These are phyloP conservation scores for Alternaria tenuissima DNA, from an alignment of 2,329 filamentous ascomycete species.

Conservation along the genomic window DNA sequence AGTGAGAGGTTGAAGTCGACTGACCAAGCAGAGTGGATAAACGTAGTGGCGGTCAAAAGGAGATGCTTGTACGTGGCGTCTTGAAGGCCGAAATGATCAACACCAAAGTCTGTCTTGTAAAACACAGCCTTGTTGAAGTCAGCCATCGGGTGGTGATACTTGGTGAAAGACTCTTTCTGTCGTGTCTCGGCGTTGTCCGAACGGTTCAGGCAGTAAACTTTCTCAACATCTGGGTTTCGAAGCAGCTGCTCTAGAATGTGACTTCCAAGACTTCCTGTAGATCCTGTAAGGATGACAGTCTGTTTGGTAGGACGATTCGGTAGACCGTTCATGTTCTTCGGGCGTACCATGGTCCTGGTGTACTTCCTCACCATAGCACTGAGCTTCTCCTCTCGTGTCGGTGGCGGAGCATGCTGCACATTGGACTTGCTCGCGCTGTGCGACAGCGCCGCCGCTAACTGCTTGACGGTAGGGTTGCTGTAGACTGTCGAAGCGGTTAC, in stretches of 20 bases:
- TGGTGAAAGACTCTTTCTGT: constrained; percentile 14
- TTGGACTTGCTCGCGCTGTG: background rate
- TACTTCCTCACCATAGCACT: constrained; percentile 6
- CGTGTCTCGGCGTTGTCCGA: constrained; percentile 21
- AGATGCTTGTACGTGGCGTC: constrained; percentile 24
- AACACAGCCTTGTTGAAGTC: constrained; percentile 9
- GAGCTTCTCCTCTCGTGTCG: constrained; percentile 2
- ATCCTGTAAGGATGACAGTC: constrained; percentile 32
- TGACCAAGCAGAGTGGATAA: constrained; percentile 63
- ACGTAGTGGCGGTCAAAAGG: constrained; percentile 42
- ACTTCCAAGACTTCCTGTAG: constrained; percentile 35
- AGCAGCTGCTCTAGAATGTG: constrained; percentile 34
- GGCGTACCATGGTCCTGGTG: background rate
- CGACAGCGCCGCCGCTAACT: background rate
- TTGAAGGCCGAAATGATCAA: constrained; percentile 51
- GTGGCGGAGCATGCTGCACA: background rate
- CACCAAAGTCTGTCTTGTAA: constrained; percentile 7
- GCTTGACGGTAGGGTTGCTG: background rate
- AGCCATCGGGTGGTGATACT: constrained; percentile 10
- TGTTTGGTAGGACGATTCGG: background rate
- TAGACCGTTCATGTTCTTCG: background rate
- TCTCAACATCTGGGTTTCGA: constrained; percentile 17
- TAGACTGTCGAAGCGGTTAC: constrained; percentile 6
- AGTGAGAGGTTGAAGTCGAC: constrained; percentile 61
- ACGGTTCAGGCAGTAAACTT: constrained; percentile 33